phyloP scores from a whole-genome alignment of 164 flowering plant species.

The Magnolia sinica region DNA sequence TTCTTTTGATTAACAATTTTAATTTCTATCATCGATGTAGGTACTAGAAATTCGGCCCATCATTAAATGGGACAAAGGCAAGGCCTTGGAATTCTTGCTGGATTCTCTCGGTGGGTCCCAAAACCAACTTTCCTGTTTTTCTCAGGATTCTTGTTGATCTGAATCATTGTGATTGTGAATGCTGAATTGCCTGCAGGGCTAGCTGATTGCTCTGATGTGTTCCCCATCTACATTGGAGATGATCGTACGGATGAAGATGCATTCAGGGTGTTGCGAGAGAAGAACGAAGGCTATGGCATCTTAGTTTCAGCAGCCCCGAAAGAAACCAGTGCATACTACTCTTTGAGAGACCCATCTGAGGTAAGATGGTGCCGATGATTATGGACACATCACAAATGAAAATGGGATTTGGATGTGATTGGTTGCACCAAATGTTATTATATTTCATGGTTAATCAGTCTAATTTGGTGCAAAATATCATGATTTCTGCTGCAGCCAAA shows the following conservation, averaged over 20 bases:
- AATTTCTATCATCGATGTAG: conserved; percentile 9
- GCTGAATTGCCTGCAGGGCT: conserved; percentile 38
- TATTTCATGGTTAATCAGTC: too few species aligned
- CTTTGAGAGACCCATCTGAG: conserved; percentile 74
- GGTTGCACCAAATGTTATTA: too few species aligned
- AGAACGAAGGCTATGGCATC: conserved; percentile 59
- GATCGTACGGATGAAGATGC: conserved; percentile 81
- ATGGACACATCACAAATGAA: not conserved
- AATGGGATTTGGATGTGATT: too few species aligned
- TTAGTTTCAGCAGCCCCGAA: conserved; percentile 69
- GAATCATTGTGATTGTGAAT: not conserved
- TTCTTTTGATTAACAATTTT: conserved; percentile 5
- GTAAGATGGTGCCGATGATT: conserved; percentile 23
- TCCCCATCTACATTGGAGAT: conserved; percentile 80
- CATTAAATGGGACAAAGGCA: conserved; percentile 21
- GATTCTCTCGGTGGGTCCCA: conserved; percentile 24
- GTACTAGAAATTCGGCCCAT: conserved; percentile 18
- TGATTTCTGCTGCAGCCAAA: too few species aligned
- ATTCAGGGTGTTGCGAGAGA: conserved; percentile 49
- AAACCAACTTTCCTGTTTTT: not conserved
- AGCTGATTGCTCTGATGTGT: conserved; percentile 53
- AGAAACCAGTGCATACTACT: conserved; percentile 65
- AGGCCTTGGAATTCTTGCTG: conserved; percentile 15
- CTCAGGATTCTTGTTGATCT: not conserved
- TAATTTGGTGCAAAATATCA: too few species aligned